Evolutionary conservation across 106 monocot species (phyloP).

Genomic region (Triglochin maritima): DNA sequence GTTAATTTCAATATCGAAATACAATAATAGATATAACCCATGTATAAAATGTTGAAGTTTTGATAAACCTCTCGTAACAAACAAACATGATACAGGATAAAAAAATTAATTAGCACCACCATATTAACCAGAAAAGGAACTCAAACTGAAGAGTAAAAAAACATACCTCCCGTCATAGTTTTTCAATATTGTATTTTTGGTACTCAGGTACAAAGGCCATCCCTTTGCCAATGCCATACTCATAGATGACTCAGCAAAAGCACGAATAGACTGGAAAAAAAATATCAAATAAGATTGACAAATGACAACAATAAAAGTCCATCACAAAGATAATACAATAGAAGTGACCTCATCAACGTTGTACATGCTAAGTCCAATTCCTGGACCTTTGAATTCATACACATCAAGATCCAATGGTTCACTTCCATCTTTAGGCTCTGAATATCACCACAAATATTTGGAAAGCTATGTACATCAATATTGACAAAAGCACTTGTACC

Average conservation of each 20-base stretch:
- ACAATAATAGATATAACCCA: too few species aligned
- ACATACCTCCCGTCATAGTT: slow-evolving; percentile 79
- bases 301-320: neutral
- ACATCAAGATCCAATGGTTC: slow-evolving; percentile 43
- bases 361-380: slow-evolving; percentile 70
- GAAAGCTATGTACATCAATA: neutral
- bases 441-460: neutral
- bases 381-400: slow-evolving; percentile 67
- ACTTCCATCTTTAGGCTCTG: slow-evolving; percentile 47
- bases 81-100: neutral
- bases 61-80: too few species aligned
- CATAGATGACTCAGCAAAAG: slow-evolving; percentile 86
- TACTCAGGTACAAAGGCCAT: slow-evolving; percentile 86
- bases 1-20: too few species aligned
- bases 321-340: neutral
- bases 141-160: neutral
- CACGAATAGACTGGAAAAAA: slow-evolving; percentile 55
- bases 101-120: neutral
- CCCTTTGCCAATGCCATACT: slow-evolving; percentile 58
- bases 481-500: too few species aligned
- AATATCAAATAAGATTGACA: neutral
- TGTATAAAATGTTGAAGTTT: too few species aligned
- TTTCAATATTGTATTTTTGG: slow-evolving; percentile 82
- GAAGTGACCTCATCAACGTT: slow-evolving; percentile 66
- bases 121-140: neutral